phyloP scores from a whole-genome alignment of 345 rosid genomes.

The Ceriops decandra region DNA sequence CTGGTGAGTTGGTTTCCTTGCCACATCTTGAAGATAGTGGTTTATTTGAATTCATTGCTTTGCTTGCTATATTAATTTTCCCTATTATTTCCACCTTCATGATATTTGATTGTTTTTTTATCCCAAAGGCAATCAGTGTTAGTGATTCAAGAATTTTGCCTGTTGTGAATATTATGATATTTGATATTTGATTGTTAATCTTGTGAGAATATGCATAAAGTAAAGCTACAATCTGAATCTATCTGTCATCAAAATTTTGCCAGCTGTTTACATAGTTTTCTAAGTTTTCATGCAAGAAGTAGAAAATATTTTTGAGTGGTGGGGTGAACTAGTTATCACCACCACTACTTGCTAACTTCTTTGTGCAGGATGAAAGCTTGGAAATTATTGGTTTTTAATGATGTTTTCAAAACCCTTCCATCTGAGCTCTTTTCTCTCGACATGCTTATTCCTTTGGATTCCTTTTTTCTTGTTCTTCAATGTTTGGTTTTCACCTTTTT shows the following conservation, averaged over 20 bases:
- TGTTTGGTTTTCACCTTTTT: no score
- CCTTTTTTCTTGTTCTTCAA: no score
- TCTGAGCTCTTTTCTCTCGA: no score
- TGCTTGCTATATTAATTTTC: neutral
- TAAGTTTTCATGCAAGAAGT: neutral
- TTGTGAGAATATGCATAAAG: neutral
- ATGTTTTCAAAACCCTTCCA: no score
- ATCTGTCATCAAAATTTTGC: neutral
- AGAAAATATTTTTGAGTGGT: neutral
- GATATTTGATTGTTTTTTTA: neutral
- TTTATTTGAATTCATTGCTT: neutral
- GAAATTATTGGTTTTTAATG: no score
- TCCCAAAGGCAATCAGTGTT: neutral
- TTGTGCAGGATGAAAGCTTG: no score
- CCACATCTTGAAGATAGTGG: neutral
- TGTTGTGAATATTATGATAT: neutral
- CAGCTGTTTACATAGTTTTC: neutral
- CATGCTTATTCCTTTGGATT: no score
- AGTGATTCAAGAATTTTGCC: neutral
- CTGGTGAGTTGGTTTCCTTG: conserved; percentile 44
- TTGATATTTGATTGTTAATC: neutral
- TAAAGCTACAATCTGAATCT: no score
- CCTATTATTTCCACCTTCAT: neutral
- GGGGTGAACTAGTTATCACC: no score
- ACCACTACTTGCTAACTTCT: no score